Evolutionary conservation across 2,329 filamentous ascomycete species (phyloP), one percentile per base, ranked within the genome.

Genomic region (Teratosphaeriaceae sp.): DNA sequence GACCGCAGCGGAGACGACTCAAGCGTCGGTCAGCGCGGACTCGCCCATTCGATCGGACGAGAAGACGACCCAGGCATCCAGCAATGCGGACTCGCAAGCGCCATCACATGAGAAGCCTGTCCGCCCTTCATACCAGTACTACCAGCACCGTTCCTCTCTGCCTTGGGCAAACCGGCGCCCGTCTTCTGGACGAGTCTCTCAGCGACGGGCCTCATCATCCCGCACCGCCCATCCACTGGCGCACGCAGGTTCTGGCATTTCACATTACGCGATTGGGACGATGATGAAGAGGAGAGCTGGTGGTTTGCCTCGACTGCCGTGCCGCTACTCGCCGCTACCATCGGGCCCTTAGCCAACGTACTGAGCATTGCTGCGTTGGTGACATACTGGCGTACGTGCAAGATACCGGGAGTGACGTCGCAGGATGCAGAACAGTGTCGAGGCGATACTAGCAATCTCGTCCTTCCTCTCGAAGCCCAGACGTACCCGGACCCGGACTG

Each of bases 281-380:
- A 60, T 33, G 56, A 59, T 18, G 54, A 58, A 20, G 54, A 60
- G 37, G 53, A 58, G 26, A 51, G 58, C 42, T 63, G 61, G 61
- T 63, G 61, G 61, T 63, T 64, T 39, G 61, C 61, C 3, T 57
- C 56, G 15, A 64, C 59, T 3, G 61, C 59, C 15, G 62, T 64
- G 12, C 61, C 61, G 23, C 79, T 96, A 59, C 75, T 92, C 9
- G 87, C 88, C 2, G 88, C 87, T 24, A 88, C 88, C 0, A 75
- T 92, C 2, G 88, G 87, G 1, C 89, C 89, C 0, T 77, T 94
- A 8, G 89, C 89, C 2, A 94, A 89, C 45, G 81, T 92, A 22
- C 84, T 92, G 65, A 90, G 84, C 44, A 88, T 95, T 45, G 88
- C 85, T 48, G 86, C 88, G 6, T 72, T 95, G n/a, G 85, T 87